Percentiles rank a stretch among this genome's conserved stretches.
Conservation (phyloP, 2,329 filamentous ascomycete genomes). For the Fonsecaea pugnacius region DNA sequence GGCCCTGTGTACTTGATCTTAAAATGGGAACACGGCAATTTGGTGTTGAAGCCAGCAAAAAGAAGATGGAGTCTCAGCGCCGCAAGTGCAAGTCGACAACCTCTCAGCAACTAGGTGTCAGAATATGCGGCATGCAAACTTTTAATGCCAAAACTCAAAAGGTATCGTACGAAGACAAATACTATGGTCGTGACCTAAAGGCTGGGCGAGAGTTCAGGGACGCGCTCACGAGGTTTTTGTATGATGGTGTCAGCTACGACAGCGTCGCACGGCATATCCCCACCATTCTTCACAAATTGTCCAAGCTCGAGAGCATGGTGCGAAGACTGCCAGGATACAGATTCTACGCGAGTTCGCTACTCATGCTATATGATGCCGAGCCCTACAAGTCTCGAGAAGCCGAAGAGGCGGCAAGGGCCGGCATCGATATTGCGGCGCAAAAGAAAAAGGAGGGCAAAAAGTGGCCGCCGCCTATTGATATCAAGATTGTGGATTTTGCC, state of each 20-base stretch:
- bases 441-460: conserved; percentile 38
- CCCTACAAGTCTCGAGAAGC: conserved; percentile 47
- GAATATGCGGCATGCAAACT: conserved; percentile 93
- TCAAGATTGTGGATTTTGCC: conserved; percentile 98
- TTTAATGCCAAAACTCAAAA: conserved; percentile 84
- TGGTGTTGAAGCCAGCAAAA: conserved; percentile 85
- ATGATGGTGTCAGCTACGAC: conserved; percentile 79
- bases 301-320: conserved; percentile 81
- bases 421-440: conserved; percentile 34
- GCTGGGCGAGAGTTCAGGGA: conserved; percentile 87
- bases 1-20: conserved; percentile 93
- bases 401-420: conserved; percentile 33
- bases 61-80: conserved; percentile 90
- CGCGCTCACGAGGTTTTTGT: conserved; percentile 85
- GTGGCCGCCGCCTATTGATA: conserved; percentile 67
- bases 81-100: conserved; percentile 93
- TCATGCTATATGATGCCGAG: conserved; percentile 96
- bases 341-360: conserved; percentile 90
- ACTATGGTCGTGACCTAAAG: conserved; percentile 86
- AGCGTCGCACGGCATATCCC: conserved; percentile 88
- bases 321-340: conserved; percentile 79
- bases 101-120: conserved; percentile 85
- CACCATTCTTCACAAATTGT: conserved; percentile 80
- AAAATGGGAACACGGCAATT: conserved; percentile 99
- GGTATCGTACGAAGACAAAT: conserved; percentile 98